Conservation (phyloP, 495 filamentous ascomycete genomes). For the Lichina pygmaea region DNA sequence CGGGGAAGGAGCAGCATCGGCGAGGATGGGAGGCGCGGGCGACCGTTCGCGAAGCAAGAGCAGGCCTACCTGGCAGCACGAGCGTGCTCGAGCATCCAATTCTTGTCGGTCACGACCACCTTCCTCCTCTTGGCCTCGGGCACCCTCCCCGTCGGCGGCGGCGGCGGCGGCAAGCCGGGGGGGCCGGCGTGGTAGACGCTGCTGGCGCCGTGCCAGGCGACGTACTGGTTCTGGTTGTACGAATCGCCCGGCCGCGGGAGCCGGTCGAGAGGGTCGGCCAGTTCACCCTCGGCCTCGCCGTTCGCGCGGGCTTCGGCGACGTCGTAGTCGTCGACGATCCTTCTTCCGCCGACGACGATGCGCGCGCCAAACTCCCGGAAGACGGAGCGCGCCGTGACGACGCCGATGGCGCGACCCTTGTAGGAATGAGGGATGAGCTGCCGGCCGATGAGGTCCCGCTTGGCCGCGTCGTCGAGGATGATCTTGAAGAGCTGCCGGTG, state of each 20-base stretch:
- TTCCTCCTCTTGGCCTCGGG: slow-evolving; percentile 51
- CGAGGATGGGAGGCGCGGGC: background rate
- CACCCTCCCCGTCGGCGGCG: slow-evolving; percentile 29
- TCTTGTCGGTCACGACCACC: slow-evolving; percentile 75
- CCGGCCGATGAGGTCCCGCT: slow-evolving; percentile 78
- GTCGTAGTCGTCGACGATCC: slow-evolving; percentile 74
- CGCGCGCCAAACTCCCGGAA: slow-evolving; percentile 89
- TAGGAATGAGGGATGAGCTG: slow-evolving; percentile 91
- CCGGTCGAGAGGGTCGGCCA: slow-evolving; percentile 66
- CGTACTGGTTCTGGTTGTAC: slow-evolving; percentile 90
- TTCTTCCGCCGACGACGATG: slow-evolving; percentile 75
- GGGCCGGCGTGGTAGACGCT: slow-evolving; percentile 71
- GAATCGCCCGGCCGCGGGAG: slow-evolving; percentile 40
- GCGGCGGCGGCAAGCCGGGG: slow-evolving; percentile 44
- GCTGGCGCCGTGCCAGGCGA: slow-evolving; percentile 93
- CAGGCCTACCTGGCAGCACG: slow-evolving; percentile 52
- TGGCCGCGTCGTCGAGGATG: slow-evolving; percentile 77
- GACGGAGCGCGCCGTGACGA: slow-evolving; percentile 86
- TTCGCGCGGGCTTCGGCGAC: slow-evolving; percentile 47
- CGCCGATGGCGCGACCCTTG: slow-evolving; percentile 91
- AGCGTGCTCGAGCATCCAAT: slow-evolving; percentile 92
- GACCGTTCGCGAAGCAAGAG: background rate
- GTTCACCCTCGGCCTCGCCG: slow-evolving; percentile 67
- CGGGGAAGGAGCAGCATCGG: background rate
- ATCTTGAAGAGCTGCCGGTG: slow-evolving; percentile 88